Evolutionary conservation across 768 basidiomycete species (phyloP).

Genomic region (Mycena kentingensis): DNA sequence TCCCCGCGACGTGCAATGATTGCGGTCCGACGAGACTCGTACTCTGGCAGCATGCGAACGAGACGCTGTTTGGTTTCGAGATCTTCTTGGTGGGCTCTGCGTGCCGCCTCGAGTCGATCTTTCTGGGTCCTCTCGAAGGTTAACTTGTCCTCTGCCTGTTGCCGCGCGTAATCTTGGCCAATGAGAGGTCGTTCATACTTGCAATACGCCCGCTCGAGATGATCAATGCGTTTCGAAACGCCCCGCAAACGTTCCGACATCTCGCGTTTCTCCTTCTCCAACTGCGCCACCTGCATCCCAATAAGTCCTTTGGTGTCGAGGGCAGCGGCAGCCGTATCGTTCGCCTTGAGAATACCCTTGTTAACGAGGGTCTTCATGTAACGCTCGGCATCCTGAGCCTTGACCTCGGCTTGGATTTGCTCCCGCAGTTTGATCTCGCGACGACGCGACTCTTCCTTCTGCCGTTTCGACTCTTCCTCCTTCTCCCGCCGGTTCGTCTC

Average conservation of each 20-base stretch:
- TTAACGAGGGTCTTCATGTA: slow-evolving; percentile 82
- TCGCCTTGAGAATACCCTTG: slow-evolving; percentile 59
- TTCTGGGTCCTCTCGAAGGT: slow-evolving; percentile 66
- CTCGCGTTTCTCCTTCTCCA: slow-evolving; percentile 96
- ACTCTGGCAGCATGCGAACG: slow-evolving; percentile 73
- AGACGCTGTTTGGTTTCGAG: slow-evolving; percentile 77
- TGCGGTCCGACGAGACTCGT: slow-evolving; percentile 48
- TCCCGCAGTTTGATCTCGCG: slow-evolving; percentile 64
- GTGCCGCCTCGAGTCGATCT: slow-evolving; percentile 56
- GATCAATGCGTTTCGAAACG: slow-evolving; percentile 87
- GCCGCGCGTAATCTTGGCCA: slow-evolving; percentile 80
- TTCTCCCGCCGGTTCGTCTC: slow-evolving; percentile 66
- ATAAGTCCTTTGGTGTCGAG: slow-evolving; percentile 86
- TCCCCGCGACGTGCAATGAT: slow-evolving; percentile 60
- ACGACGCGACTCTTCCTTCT: slow-evolving; percentile 63
- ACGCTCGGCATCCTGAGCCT: slow-evolving; percentile 83
- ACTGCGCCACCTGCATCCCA: slow-evolving; percentile 87
- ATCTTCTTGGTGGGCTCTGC: slow-evolving; percentile 61
- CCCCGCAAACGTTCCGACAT: slow-evolving; percentile 80
- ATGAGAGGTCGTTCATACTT: slow-evolving; percentile 90
- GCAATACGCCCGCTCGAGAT: slow-evolving; percentile 91
- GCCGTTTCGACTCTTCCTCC: slow-evolving; percentile 64
- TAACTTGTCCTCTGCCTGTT: slow-evolving; percentile 75
- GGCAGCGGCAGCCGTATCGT: slow-evolving; percentile 77
- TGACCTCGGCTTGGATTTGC: slow-evolving; percentile 78